phyloP scores from a whole-genome alignment of 2,329 filamentous ascomycete genomes.

The Ophiostoma sp. region DNA sequence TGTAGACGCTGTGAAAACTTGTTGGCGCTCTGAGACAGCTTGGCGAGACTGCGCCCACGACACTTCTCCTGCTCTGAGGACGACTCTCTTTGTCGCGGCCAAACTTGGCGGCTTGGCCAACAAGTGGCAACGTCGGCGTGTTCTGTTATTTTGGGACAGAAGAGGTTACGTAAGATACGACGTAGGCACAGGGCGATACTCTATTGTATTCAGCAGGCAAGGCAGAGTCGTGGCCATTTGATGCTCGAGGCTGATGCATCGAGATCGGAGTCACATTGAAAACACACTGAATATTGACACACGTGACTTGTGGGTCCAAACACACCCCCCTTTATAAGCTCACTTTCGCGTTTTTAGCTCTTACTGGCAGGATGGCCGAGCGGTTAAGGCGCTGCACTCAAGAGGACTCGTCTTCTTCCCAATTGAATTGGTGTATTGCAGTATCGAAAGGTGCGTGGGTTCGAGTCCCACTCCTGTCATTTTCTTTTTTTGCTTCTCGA shows the following conservation, averaged over 20 bases:
- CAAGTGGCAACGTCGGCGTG: background rate
- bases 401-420: slow-evolving; percentile 22
- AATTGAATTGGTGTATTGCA: slow-evolving; percentile 25
- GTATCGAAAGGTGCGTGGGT: slow-evolving; percentile 26
- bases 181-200: background rate
- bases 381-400: slow-evolving; percentile 26
- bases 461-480: slow-evolving; percentile 26
- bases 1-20: background rate
- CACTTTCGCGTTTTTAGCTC: background rate
- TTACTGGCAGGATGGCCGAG: slow-evolving; percentile 24
- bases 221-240: background rate
- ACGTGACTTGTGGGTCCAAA: background rate
- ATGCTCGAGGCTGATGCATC: background rate
- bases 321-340: background rate
- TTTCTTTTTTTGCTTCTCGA: slow-evolving; percentile 2
- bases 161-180: background rate
- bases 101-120: slow-evolving; percentile 9
- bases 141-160: background rate
- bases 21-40: background rate
- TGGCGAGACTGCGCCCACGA: background rate
- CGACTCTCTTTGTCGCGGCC: background rate
- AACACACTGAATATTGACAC: background rate
- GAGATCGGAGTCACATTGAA: background rate
- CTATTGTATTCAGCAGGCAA: background rate
- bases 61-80: background rate